Base-by-base conservation (phyloP, 805 yeast species). In the Myxozyma monticola region DNA sequence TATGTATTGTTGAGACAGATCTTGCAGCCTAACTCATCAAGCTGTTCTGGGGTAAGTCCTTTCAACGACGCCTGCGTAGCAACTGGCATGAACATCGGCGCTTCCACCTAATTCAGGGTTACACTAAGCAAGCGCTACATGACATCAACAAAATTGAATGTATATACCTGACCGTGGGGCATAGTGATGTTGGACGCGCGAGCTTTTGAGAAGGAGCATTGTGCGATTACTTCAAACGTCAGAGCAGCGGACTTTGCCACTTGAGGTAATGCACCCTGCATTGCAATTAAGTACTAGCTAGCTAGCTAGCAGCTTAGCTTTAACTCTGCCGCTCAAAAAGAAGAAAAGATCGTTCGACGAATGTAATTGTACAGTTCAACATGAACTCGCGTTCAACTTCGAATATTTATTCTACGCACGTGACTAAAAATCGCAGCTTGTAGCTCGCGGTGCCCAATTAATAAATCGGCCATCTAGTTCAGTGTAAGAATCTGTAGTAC, bases 71-170 rank as follows among this genome's bases (percentile, higher is more conserved):
- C 76, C 62, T 73, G 76, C 20, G 76, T 71, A 38, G 75, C 76
- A 2, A 72, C 77, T 1, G 77, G 77, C 76, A 73, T 73, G 58
- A 72, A 73, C 64, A 72, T 74, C 2, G 77, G 76, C 2, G 76
- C 70, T 36, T 68, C 63, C 7, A 72, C 71, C 59, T 61, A 44
- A 12, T 31, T 24, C 4, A 26, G 26, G 41, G 30, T 50, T 26
- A 20, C 24, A 15, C 8, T 9, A 15, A 34, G 17, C n/a, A 36
- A n/a, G 18, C 9, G 12, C 31, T 28, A 14, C 14, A 28, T 28
- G 12, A 28, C 14, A 28, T 28, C 47, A 22, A 25, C 25, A 22
- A 20, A 22, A 24, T 21, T n/a, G 9, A 15, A 5, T 18, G 12
- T 15, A 29, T 51, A 37, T 46, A 59, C 71, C 7, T 65, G 54